Percentiles rank a stretch among this genome's conserved stretches.
These are phyloP conservation scores for Paecilomyces sp. DNA, from an alignment of 2,329 filamentous ascomycete genomes.

Conservation along the genomic window DNA sequence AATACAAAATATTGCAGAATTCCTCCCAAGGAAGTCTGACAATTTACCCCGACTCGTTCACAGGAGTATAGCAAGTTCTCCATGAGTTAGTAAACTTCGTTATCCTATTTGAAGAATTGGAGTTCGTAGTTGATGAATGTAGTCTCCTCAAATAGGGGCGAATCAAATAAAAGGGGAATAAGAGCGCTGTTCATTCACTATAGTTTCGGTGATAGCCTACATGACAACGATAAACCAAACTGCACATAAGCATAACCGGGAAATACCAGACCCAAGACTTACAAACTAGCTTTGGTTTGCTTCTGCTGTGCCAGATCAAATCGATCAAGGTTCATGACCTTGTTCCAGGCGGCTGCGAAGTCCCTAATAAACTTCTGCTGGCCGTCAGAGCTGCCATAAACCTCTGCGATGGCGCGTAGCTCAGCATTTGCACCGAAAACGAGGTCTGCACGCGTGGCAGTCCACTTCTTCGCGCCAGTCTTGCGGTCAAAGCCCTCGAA, in stretches of 20 bases:
- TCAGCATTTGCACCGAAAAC: conserved; percentile 69
- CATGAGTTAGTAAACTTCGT: too few species aligned
- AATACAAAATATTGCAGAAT: too few species aligned
- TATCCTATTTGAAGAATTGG: too few species aligned
- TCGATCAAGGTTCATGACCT: conserved; percentile 68
- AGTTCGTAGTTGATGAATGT: too few species aligned
- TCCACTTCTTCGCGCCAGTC: conserved; percentile 61
- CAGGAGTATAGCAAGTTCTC: too few species aligned
- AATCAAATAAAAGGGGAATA: not conserved
- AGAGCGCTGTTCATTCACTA: not conserved
- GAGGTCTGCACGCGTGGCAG: conserved; percentile 60
- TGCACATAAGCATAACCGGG: not conserved
- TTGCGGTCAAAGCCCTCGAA: conserved; percentile 61
- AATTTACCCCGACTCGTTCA: too few species aligned
- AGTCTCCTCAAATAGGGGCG: too few species aligned
- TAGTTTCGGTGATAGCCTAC: not conserved
- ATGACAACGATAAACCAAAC: not conserved
- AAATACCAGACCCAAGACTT: not conserved
- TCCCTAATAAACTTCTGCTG: conserved; percentile 61
- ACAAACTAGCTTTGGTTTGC: not conserved
- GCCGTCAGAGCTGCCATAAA: conserved; percentile 57
- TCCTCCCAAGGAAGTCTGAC: too few species aligned
- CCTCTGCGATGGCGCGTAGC: conserved; percentile 62
- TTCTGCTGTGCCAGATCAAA: conserved; percentile 48
- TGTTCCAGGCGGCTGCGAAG: conserved; percentile 64